These are phyloP conservation scores for Ascosphaera aggregata DNA, from an alignment of 2,329 filamentous ascomycete genomes.

Conservation along the genomic window DNA sequence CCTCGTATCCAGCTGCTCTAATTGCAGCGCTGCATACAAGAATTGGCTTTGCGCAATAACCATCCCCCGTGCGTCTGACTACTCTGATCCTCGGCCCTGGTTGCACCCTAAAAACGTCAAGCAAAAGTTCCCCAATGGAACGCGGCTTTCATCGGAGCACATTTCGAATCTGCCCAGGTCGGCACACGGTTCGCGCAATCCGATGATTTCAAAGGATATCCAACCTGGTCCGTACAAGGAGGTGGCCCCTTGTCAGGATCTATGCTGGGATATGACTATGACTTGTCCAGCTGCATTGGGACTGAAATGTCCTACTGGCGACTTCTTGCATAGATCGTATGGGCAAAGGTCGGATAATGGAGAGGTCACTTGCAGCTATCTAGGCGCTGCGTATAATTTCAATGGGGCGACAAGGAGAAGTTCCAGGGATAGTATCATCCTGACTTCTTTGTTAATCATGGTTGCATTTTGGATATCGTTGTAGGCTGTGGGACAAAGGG, in stretches of 20 bases:
- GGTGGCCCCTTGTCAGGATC: slow-evolving; percentile 62
- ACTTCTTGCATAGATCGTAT: slow-evolving; percentile 28
- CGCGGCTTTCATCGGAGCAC: slow-evolving; percentile 15
- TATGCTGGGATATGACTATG: slow-evolving; percentile 70
- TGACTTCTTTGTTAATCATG: background rate
- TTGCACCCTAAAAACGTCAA: slow-evolving; percentile 49
- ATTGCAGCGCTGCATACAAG: slow-evolving; percentile 69
- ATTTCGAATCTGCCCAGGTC: slow-evolving; percentile 11
- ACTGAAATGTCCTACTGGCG: slow-evolving; percentile 47
- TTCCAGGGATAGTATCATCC: background rate
- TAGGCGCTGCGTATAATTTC: slow-evolving; percentile 32
- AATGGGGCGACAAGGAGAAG: slow-evolving; percentile 11
- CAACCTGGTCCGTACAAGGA: slow-evolving; percentile 84
- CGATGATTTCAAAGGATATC: slow-evolving; percentile 45
- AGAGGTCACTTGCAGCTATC: slow-evolving; percentile 34
- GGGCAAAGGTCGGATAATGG: slow-evolving; percentile 18
- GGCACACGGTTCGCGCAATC: slow-evolving; percentile 39
- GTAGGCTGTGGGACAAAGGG: too few species aligned
- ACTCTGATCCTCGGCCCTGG: slow-evolving; percentile 30
- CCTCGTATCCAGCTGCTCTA: slow-evolving; percentile 47
- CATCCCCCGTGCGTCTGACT: slow-evolving; percentile 83
- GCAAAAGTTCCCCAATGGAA: slow-evolving; percentile 48
- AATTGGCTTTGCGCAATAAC: slow-evolving; percentile 84
- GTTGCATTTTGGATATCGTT: background rate
- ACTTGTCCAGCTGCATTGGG: slow-evolving; percentile 56